phyloP scores from a whole-genome alignment of 139 green algal species.

The Ulvella scutata region DNA sequence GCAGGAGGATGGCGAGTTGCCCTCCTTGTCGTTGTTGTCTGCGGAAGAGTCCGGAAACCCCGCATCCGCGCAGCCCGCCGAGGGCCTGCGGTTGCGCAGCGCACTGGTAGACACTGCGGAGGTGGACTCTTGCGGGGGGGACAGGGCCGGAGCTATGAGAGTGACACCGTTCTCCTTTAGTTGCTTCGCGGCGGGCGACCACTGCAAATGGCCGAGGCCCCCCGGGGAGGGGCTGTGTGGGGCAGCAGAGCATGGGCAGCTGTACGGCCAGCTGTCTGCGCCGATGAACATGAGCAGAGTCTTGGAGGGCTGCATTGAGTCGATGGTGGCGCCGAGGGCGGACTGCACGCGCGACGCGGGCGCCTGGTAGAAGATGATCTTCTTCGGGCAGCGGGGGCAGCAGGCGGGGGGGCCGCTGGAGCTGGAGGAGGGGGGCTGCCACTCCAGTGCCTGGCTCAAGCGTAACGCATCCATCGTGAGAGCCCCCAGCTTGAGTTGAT shows the following conservation, averaged over 20 bases:
- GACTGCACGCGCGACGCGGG: slow-evolving; percentile 30
- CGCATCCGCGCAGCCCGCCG: neutral
- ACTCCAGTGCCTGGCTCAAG: slow-evolving; percentile 52
- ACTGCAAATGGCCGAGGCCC: neutral
- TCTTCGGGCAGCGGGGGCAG: slow-evolving; percentile 21
- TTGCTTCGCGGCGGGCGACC: neutral
- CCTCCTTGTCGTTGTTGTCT: neutral
- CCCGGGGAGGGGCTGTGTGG: neutral
- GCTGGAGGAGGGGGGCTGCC: slow-evolving; percentile 16
- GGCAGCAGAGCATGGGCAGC: neutral
- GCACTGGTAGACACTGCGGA: neutral
- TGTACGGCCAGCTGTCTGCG: neutral
- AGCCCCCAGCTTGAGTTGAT: slow-evolving; percentile 56
- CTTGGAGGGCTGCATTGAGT: slow-evolving; percentile 20
- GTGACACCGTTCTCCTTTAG: neutral
- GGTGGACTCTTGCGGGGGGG: too few species aligned
- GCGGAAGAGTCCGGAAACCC: neutral
- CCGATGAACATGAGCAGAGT: slow-evolving; percentile 19
- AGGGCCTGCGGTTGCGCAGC: neutral
- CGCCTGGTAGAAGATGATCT: slow-evolving; percentile 41
- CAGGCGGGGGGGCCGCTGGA: neutral
- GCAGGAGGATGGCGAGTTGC: neutral
- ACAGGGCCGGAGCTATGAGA: neutral
- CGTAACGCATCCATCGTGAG: slow-evolving; percentile 51
- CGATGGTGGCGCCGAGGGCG: slow-evolving; percentile 24